A percentile compares a stretch with the other conserved stretches of the same genome.
These are phyloP conservation scores for Catenaria anguillulae DNA, from an alignment of 371 early-diverging fungal species.

Conservation along the genomic window DNA sequence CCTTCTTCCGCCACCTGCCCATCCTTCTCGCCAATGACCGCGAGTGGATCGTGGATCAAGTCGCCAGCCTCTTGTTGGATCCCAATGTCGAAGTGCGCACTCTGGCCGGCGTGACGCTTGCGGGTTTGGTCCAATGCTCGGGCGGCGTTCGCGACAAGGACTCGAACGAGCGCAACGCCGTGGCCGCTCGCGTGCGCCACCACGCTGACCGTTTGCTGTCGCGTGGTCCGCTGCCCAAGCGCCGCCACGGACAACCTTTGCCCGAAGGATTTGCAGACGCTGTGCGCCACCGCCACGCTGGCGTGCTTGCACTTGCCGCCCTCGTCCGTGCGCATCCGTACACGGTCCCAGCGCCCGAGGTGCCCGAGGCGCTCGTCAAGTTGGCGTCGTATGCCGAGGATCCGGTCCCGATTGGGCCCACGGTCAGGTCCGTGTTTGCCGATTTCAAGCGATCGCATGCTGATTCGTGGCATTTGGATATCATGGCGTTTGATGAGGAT, in stretches of 20 bases:
- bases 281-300: background rate
- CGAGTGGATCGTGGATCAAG: background rate
- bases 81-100: background rate
- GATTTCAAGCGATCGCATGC: constrained; percentile 7
- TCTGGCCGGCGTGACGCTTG: background rate
- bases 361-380: background rate
- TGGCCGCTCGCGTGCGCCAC: background rate
- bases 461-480: constrained; percentile 1
- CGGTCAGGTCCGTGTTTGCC: background rate
- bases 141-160: background rate
- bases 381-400: constrained; percentile 1
- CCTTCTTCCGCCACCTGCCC: background rate
- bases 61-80: background rate
- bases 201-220: background rate
- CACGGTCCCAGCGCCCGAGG: background rate
- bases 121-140: constrained; percentile 3
- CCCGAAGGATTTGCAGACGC: background rate
- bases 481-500: background rate
- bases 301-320: background rate
- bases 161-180: background rate
- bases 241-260: background rate
- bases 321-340: constrained; percentile 1
- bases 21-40: background rate
- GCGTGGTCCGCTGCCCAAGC: background rate
- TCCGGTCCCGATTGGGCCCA: background rate